Base-by-base conservation (phyloP, 352 stramenopile species). In the Paralagenidium karlingii region DNA sequence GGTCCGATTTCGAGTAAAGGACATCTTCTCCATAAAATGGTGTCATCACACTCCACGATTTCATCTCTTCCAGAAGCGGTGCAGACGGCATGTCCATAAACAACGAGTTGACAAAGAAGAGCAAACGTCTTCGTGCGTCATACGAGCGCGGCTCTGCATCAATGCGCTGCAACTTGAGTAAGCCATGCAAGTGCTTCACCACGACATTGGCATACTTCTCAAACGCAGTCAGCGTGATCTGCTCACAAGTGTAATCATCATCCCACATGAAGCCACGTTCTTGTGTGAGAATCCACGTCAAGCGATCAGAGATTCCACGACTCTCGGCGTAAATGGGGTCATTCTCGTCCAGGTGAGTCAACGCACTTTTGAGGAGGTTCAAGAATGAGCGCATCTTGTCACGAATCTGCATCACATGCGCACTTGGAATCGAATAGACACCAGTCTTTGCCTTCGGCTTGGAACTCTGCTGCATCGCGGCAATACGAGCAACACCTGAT, bases 1-100 rank as follows among this genome's bases (percentile, higher is more conserved):
- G 55, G 60, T 99, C 96, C 8, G 61, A 82, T 60, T 97, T 96
- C 27, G 74, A 97, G 55, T 98, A 97, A 26, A 97, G 61, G 8
- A 99, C 94, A 49, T 98, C 90, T 66, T 99, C 96, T 12, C 82
- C 95, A 63, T 99, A 99, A 56, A 97, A 99, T 6, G 96, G 96
- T 25, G 96, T 99, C 55, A 99, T 86, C 34, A 97, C 92, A 47
- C 95, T 98, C 87, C 94, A 99, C 12, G 91, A 98, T 59, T 98
- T 97, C 92, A 98, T 98, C 50, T 98, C 90, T 40, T 97, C 80
- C 6, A 99, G 83, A 31, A 95, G 76, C 11, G 95, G 95, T 10
- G 95, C 92, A 42, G 95, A 60, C 0, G 96, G 96, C 80, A 99
- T 97, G 54, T 99, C 94, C 96, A 99, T 99, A 63, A 98, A 99